Base-by-base conservation (phyloP, 78 protist genomes). In the Pigoraptor vietnamica region DNA sequence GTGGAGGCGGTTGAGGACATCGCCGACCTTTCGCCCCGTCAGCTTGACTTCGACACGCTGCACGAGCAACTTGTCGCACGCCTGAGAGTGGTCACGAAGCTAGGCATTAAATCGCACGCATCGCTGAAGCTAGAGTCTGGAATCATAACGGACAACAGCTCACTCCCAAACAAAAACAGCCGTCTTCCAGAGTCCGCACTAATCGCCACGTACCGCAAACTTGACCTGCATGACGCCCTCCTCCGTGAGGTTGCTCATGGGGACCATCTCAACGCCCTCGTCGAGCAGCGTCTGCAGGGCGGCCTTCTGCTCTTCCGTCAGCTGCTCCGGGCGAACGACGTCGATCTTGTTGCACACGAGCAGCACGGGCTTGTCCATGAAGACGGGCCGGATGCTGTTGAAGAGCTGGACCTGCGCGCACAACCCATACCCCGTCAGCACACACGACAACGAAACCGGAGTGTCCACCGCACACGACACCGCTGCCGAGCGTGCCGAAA, bases 331-430 rank as follows among this genome's bases (percentile, higher is more conserved):
- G 25, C 40, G 32, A 24, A 67, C 23, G 32, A 95, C 86, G 91
- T 99, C 99, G 56, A 89, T 89, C 96, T 99, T 99, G 96, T 97
- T 98, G 92, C 97, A 36, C 25, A 97, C 96, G 24, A 99, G 86
- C 39, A 98, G 36, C 81, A 99, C 92, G 38, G 99, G 99, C 96
- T 99, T 99, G 92, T 95, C 95, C 48, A 93, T 94, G 90, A 99
- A 99, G 81, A 99, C 96, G 38, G 99, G 99, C 90, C 90, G 92
- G 94, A 99, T 97, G 92, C 88, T 87, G 81, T 95, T 37, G 95
- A 98, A 99, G 39, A 99, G 97, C 6, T 92, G 89, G 23, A 95
- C 94, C 95, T 48, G 67, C 14, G 67, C 67, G 67, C 67, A 48
- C 6, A 48, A 48, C 25, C 24, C 39, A 21, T 6, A 40, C 79